Evolutionary conservation across 2,329 filamentous ascomycete genomes (phyloP), one percentile per base, ranked within the genome.

Genomic region (Colletotrichum sp.): DNA sequence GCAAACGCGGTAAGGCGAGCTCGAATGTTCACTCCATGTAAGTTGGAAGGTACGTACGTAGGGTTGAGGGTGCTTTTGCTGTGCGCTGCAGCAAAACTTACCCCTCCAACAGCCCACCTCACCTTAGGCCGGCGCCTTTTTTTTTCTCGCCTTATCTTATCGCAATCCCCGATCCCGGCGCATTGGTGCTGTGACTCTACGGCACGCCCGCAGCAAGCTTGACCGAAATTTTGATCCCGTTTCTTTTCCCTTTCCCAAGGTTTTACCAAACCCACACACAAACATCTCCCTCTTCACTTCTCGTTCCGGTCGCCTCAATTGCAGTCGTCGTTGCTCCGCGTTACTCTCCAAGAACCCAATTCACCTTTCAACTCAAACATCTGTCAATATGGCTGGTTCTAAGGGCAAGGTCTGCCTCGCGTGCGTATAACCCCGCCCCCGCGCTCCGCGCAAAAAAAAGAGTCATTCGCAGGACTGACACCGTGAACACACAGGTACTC

Each of bases 331-430:
- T 57, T 21, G 28, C 39, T 18, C 26, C 69, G 10, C 65, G 10
- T 24, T 15, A 28, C 43, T n/a, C 60, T 28, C n/a, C 18, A 65
- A 57, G 16, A 57, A 26, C 39, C 39, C 18, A 34, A 26, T n/a
- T 15, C 34, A 21, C 24, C 9, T 18, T 12, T n/a, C 59, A n/a
- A 55, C 21, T 15, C 59, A 43, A 48, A 66, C 43, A 67, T 52
- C 28, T 24, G 24, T 72, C 55, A 72, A 39, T 12, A 72, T 72
- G 70, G 63, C 70, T 66, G 70, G 63, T 32, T 64, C 65, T 21
- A 73, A 65, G 65, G 71, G 65, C 59, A 73, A 68, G 65, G 63
- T 64, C 65, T 73, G 71, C 59, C 65, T 73, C 57, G 71, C 71
- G 71, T 73, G 36, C 21, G 65, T 73, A 48, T n/a, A 59, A 28